Base-by-base conservation (phyloP, 208 protist species). In the Leptomonas pyrrhocoris region DNA sequence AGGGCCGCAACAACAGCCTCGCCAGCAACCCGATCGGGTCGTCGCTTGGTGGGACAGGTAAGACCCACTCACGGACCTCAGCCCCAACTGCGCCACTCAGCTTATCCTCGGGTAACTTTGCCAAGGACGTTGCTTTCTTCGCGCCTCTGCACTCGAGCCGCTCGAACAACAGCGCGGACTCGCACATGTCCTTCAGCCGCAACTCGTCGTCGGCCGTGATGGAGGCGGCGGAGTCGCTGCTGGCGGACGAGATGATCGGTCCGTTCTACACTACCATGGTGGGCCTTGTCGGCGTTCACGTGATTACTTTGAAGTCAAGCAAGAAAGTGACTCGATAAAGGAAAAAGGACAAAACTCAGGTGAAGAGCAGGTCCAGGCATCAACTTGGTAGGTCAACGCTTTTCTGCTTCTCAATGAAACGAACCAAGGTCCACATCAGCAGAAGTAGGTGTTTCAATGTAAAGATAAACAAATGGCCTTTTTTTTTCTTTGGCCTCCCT, bases 221-320 rank as follows among this genome's bases (percentile, higher is more conserved):
- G 42, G 80, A 80, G 42, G 55, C 70, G 53, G 66, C 76, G 12
- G 79, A 84, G 15, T 42, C 68, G n/a, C 46, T 84, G 31, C 57
- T 90, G 56, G 61, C 68, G 28, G 81, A 87, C 70, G 81, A 72
- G 27, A 82, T 87, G 82, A 83, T 94, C 51, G 89, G 89, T 2
- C 66, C 83, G 1, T 92, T 90, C 59, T 89, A 87, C 56, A 80
- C 78, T 2, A 73, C 71, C 11, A 83, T 90, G 81, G 85, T 80
- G 6, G 89, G 86, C 8, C 77, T 90, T 21, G 80, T 94, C 28
- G 89, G 86, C 12, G 80, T 94, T 53, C 86, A 94, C 51, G 65
- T 94, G 30, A 69, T 81, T 62, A 81, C 76, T 0, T 30, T 81
- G 65, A 70, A 77, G 28, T 56, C 71, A 4, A 38, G 63, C 15